A percentile compares a stretch with the other conserved stretches of the same genome.
Conservation (phyloP, 2,329 filamentous ascomycete genomes). For the Trichoderma breve region DNA sequence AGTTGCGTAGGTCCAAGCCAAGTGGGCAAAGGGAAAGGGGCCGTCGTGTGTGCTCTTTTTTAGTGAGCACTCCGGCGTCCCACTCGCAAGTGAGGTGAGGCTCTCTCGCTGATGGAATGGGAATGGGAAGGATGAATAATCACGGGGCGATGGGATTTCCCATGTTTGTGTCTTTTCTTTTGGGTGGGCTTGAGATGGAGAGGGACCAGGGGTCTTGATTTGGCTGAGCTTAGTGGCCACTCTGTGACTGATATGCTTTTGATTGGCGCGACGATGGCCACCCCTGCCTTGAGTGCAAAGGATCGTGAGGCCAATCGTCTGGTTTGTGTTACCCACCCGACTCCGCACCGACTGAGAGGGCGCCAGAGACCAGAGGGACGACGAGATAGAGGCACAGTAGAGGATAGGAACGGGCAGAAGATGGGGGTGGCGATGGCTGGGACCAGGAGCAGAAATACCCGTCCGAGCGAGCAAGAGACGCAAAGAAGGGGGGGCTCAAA, state of each 20-base stretch:
- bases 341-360: not conserved
- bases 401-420: not conserved
- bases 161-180: not conserved
- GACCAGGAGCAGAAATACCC: not conserved
- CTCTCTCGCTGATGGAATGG: not conserved
- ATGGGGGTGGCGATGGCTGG: not conserved
- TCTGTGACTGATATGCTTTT: conserved; percentile 2
- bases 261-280: conserved; percentile 9
- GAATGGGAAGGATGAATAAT: conserved; percentile 19
- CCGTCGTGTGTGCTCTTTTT: not conserved
- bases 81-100: conserved; percentile 4
- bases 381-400: not conserved
- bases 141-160: conserved; percentile 8
- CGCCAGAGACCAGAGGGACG: not conserved
- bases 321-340: conserved; percentile 13
- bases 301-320: not conserved
- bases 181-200: conserved; percentile 7
- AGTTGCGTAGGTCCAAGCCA: not conserved
- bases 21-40: conserved; percentile 8
- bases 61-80: conserved; percentile 14
- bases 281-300: conserved; percentile 13
- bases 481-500: not conserved
- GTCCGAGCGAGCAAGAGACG: not conserved
- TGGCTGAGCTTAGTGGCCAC: conserved; percentile 15
- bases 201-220: conserved; percentile 9